Percentiles rank a stretch among this genome's conserved stretches.
These are phyloP conservation scores for Circinella minor DNA, from an alignment of 371 early-diverging fungal genomes.

Conservation along the genomic window DNA sequence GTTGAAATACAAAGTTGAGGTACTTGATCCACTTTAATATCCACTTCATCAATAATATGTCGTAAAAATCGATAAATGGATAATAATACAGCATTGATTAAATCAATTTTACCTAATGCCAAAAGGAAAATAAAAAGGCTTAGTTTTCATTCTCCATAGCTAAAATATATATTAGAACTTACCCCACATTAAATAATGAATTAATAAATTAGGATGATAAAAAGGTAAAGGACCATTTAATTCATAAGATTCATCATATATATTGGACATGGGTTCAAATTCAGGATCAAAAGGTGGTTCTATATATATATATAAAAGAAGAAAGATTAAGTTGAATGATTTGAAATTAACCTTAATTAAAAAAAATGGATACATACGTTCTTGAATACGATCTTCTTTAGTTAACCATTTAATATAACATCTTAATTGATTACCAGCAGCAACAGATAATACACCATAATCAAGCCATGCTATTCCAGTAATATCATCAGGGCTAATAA, in stretches of 20 bases:
- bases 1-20: slow-evolving; percentile 58
- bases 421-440: slow-evolving; percentile 60
- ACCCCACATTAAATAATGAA: slow-evolving; percentile 82
- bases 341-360: no score
- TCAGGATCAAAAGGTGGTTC: slow-evolving; percentile 28
- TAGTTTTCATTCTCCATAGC: background rate
- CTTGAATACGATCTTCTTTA: slow-evolving; percentile 35
- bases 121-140: background rate
- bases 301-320: slow-evolving; percentile 5
- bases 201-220: slow-evolving; percentile 78
- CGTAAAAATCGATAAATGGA: slow-evolving; percentile 55
- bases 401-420: slow-evolving; percentile 75
- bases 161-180: slow-evolving; percentile 1
- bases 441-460: slow-evolving; percentile 66
- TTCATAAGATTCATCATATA: slow-evolving; percentile 58
- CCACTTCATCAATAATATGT: slow-evolving; percentile 50
- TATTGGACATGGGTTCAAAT: slow-evolving; percentile 51
- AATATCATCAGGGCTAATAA: slow-evolving; percentile 40
- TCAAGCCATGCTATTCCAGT: slow-evolving; percentile 68
- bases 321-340: no score
- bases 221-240: slow-evolving; percentile 72
- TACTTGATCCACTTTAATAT: slow-evolving; percentile 43
- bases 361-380: no score
- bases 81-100: slow-evolving; percentile 63
- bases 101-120: slow-evolving; percentile 66